Evolutionary conservation across 2,329 filamentous ascomycete genomes (phyloP), one percentile per base, ranked within the genome.

Genomic region (Raffaelea deltoideospora): DNA sequence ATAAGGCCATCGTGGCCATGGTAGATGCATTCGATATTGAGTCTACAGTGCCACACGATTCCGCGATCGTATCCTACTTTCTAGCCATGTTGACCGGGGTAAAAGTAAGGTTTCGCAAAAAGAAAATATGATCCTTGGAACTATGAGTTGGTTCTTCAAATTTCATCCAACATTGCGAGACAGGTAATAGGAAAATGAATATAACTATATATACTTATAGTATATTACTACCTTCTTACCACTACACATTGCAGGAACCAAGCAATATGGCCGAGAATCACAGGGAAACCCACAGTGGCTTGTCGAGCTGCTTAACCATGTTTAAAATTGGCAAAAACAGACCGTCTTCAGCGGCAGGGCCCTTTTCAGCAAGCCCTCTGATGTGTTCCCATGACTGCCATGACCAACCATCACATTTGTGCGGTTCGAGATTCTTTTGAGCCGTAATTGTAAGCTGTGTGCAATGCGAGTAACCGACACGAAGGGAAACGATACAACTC

Each of bases 41-140:
- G 37, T 51, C 60, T 3, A 45, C 45, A 2, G 45, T 64, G 42
- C 63, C 63, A 0, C 43, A 45, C 0, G 56, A 63, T 3, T 48
- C 56, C 3, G 48, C 59, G 1, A 56, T 58, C 31, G 55, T 53
- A 3, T 60, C 60, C 9, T 70, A 69, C 37, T 72, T 70, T 38
- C 50, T 72, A 49, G 65, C 64, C 1, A 67, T 70, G 59, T 41
- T 68, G 45, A 64, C 60, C 0, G 65, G 64, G 0, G 59, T 63
- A 3, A 61, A 50, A 42, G 63, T 47, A 1, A 50, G 53, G 1
- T 69, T 69, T 26, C 23, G n/a, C n/a, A n/a, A n/a, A n/a, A n/a
- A n/a, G n/a, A n/a, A n/a, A n/a, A n/a, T n/a, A n/a, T n/a, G n/a
- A n/a, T n/a, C n/a, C n/a, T n/a, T n/a, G 22, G 20, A 14, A 9